Percentiles rank a stretch among this genome's conserved stretches.
Conservation (phyloP, 1,284 basidiomycete species). For the Cutaneotrichosporon mucoides region DNA sequence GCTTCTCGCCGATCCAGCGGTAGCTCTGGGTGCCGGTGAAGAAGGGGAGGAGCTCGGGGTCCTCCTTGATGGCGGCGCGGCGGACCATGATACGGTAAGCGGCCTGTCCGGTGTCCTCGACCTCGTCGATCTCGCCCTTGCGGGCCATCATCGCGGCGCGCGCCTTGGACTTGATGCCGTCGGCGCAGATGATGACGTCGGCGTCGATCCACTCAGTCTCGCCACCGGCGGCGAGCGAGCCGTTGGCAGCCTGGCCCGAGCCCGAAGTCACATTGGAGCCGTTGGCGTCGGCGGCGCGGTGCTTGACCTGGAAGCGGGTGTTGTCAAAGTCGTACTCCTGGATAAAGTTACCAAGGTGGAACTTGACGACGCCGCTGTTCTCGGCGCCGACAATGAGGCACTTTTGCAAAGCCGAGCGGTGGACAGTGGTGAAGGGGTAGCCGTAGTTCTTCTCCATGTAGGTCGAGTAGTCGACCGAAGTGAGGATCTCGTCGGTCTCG, state of each 20-base stretch:
- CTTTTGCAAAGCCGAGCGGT: slow-evolving; percentile 44
- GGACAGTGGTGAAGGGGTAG: slow-evolving; percentile 39
- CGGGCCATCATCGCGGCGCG: slow-evolving; percentile 38
- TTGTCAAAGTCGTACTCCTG: slow-evolving; percentile 40
- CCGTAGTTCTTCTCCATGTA: slow-evolving; percentile 39
- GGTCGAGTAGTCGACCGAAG: slow-evolving; percentile 29
- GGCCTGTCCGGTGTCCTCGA: slow-evolving; percentile 48
- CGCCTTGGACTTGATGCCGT: slow-evolving; percentile 45
- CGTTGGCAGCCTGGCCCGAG: neutral
- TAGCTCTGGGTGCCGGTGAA: slow-evolving; percentile 38
- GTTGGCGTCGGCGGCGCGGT: slow-evolving; percentile 2
- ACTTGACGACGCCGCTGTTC: slow-evolving; percentile 31
- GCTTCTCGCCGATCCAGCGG: slow-evolving; percentile 47
- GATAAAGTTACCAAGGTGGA: slow-evolving; percentile 34
- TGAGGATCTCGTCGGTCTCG: slow-evolving; percentile 34
- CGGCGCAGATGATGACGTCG: slow-evolving; percentile 46
- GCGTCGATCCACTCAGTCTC: slow-evolving; percentile 38
- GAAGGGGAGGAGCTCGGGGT: slow-evolving; percentile 45
- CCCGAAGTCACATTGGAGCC: neutral
- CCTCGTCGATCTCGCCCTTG: slow-evolving; percentile 40
- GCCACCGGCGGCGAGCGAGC: neutral
- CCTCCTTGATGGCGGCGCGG: slow-evolving; percentile 36
- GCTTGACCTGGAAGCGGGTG: slow-evolving; percentile 29
- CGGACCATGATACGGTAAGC: slow-evolving; percentile 48
- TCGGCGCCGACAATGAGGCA: slow-evolving; percentile 32